Evolutionary conservation across 2,329 filamentous ascomycete genomes (phyloP).

Genomic region (Claviceps capensis): DNA sequence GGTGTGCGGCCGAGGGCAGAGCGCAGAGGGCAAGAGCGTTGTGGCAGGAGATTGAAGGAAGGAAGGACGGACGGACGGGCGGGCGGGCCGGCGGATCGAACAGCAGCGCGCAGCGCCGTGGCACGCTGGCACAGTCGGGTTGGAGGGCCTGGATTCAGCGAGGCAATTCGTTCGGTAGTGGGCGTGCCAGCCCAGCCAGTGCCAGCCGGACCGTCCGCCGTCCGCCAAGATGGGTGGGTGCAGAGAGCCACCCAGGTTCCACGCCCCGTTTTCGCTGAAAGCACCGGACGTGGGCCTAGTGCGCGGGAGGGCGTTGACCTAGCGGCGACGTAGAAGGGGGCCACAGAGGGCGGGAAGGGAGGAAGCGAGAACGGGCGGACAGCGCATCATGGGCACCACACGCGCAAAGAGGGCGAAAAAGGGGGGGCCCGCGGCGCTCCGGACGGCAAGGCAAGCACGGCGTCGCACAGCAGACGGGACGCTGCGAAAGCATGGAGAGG

Average conservation of each 20-base stretch:
- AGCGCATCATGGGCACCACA: constrained; percentile 1
- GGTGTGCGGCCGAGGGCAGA: not conserved
- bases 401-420: not conserved
- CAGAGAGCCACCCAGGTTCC: not conserved
- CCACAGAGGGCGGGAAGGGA: constrained; percentile 3
- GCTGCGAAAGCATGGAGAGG: not conserved
- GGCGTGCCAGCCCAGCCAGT: not conserved
- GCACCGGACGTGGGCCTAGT: not conserved
- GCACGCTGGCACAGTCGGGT: not conserved
- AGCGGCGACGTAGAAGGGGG: constrained; percentile 5
- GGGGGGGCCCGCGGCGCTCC: not conserved
- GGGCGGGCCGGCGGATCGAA: not conserved
- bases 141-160: not conserved
- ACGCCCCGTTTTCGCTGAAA: not conserved
- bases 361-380: constrained; percentile 3
- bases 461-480: constrained; percentile 1
- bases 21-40: not conserved
- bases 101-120: not conserved
- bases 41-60: not conserved
- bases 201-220: constrained; percentile 1
- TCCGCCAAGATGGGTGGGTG: not conserved
- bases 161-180: not conserved
- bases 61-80: not conserved
- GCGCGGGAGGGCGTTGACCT: not conserved
- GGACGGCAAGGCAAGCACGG: not conserved